Evolutionary conservation across 2,329 filamentous ascomycete species (phyloP).

Genomic region (Nigrospora sphaerica): DNA sequence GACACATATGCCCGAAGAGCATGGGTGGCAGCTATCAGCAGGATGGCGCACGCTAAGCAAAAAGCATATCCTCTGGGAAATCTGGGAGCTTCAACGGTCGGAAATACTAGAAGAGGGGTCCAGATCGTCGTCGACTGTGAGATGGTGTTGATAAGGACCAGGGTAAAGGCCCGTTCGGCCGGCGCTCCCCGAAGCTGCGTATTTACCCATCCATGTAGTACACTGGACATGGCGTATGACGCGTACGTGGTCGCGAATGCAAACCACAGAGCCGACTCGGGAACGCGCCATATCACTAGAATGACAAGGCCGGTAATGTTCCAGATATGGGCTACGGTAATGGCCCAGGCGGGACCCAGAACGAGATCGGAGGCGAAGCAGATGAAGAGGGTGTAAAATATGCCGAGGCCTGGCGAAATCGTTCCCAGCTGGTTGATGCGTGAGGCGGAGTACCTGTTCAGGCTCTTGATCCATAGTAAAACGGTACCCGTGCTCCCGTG

Average conservation of each 20-base stretch:
- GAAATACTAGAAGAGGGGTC: conserved; percentile 45
- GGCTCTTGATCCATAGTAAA: conserved; percentile 49
- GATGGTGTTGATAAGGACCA: conserved; percentile 44
- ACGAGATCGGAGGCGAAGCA: conserved; percentile 47
- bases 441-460: conserved; percentile 36
- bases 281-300: conserved; percentile 47
- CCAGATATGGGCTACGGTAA: conserved; percentile 40
- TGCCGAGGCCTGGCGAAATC: conserved; percentile 45
- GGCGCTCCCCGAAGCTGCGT: conserved; percentile 35
- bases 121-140: conserved; percentile 47
- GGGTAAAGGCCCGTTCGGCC: conserved; percentile 36
- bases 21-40: conserved; percentile 13
- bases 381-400: conserved; percentile 45
- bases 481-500: conserved; percentile 40
- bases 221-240: conserved; percentile 42
- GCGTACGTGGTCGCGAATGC: conserved; percentile 41
- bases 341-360: conserved; percentile 44
- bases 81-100: conserved; percentile 31
- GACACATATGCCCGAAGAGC: conserved; percentile 12
- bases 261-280: conserved; percentile 46
- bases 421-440: conserved; percentile 43
- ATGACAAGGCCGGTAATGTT: conserved; percentile 45
- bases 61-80: conserved; percentile 27
- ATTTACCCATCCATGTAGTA: conserved; percentile 49
- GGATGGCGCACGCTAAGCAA: background rate